Evolutionary conservation across 1,284 basidiomycete species (phyloP), one percentile per base, ranked within the genome.

Genomic region (Tilletia walkeri): DNA sequence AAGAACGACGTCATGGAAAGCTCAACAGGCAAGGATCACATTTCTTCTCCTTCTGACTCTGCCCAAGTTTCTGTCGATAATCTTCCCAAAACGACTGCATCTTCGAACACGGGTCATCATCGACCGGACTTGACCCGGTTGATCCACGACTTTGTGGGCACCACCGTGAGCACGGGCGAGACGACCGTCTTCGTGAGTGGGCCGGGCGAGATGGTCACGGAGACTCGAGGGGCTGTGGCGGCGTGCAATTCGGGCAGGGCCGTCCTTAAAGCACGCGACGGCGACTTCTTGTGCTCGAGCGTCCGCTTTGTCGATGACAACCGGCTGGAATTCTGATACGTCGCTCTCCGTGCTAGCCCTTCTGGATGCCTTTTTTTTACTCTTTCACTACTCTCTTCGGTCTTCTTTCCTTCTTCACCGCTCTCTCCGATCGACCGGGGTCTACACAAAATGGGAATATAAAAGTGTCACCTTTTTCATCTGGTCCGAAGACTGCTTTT

Each of bases 151-250:
- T 71, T 69, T 38, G 47, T 66, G 7, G 50, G 41, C 41, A 45
- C 34, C 47, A 6, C 10, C 24, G 39, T 53, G 5, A n/a, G 30
- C n/a, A 10, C 39, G 5, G 70, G 54, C 18, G 45, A 67, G n/a
- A 65, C 47, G 2, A 65, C 24, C n/a, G 61, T 74, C 12, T 53
- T 66, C 34, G 71, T 67, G 6, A 74, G 72, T 49, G 72, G 72
- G 48, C 72, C 72, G n/a, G 72, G 71, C 20, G 71, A 47, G 45
- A 69, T 74, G 72, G 34, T 74, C 20, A 34, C 39, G 14, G 70
- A 74, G 30, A 18, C 72, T 18, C 50, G 72, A 2, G 47, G n/a
- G 10, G 67, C 65, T 7, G 72, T 73, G 24, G 72, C 72, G 12
- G 66, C n/a, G 18, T 53, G 50, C 49, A 72, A 74, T 36, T 34